Base-by-base conservation (phyloP, 2,329 filamentous ascomycete species). In the Cyphellophora europaea region DNA sequence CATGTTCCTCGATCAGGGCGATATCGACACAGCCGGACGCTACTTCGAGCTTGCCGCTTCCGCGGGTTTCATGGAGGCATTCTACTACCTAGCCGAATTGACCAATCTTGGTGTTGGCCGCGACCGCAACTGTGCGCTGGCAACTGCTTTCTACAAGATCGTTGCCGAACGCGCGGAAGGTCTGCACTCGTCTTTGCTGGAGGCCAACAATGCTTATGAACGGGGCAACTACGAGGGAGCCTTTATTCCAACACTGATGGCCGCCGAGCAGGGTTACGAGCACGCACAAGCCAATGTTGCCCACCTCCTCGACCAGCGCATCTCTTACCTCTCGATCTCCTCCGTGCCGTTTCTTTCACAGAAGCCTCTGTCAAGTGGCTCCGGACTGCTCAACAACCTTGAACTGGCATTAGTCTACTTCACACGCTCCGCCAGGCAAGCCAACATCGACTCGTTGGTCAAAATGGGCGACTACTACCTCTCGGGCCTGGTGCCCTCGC, bases 381-480 rank as follows among this genome's bases (percentile, higher is more conserved):
- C 65, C 6, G 51, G 74, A 17, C 60, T 79, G 14, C 64, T 66
- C 32, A 75, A 81, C 53, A 42, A 49, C 25, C 65, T 75, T 1
- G 65, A 69, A 3, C 60, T 94, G 3, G 87, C 87, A 1, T 69
- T 98, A 32, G 79, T 93, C 21, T 91, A 94, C 62, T 98, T 88
- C 85, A 95, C 89, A 1, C 78, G 91, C 21, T 95, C 89, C 6
- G 87, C 91, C 2, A 83, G 86, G 47, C 93, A 98, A 55, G 74
- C 79, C 30, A 98, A 98, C 47, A 81, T 93, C 30, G 91, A 98
- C 59, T 84, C 88, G 0, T 71, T 94, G 43, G 83, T 98, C 46
- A 98, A 98, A 63, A 94, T 96, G 82, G 91, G 91, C 25, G 93
- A 98, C 61, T 96, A 96, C 59, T 96, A 98, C 57, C 77, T 93